Base-by-base conservation (phyloP, 768 basidiomycete species). In the Pleurotus sapidus region DNA sequence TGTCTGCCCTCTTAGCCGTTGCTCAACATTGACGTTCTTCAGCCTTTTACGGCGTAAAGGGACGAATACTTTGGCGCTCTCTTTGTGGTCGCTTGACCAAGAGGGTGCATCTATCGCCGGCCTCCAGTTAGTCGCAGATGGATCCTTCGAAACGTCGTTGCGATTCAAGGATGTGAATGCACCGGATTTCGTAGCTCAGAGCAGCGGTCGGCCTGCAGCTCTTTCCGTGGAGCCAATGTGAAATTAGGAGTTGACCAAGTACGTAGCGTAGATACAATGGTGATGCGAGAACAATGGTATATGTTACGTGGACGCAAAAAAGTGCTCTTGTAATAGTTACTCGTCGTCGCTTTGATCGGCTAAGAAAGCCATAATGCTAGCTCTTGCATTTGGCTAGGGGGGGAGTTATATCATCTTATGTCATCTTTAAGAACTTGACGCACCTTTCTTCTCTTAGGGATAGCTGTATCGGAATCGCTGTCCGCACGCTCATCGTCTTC, bases 361-460 rank as follows among this genome's bases (percentile, higher is more conserved):
- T 58, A 92, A 72, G 67, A 91, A 91, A 4, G 85, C 87, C 75
- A 80, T 81, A 50, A 92, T 89, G 58, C 83, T 88, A 57, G 75
- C 74, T 17, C 80, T 74, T 17, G 82, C 82, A 46, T 72, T 82
- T 57, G 62, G 66, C 78, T 79, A 55, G 30, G 30, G 30, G 30
- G 30, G 30, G 30, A 34, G 11, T 34, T 11, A 11, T 2, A 11
- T 34, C 30, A 34, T 8, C 8, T 8, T 34, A 34, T 11, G 27
- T 6, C 27, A 30, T 30, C 27, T 30, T 30, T 30, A 9, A 34
- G 8, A 9, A 34, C 30, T 8, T 3, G 30, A 34, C 72, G 45
- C 55, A 85, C 86, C 67, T 73, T 77, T 63, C 73, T 75, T 60
- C 69, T 78, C 45, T 58, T 67, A 2, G 77, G 77, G 2, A 65